A percentile compares a stretch with the other conserved stretches of the same genome.
phyloP scores from a whole-genome alignment of 371 early-diverging fungal genomes.

The Saksenaea vasiformis region DNA sequence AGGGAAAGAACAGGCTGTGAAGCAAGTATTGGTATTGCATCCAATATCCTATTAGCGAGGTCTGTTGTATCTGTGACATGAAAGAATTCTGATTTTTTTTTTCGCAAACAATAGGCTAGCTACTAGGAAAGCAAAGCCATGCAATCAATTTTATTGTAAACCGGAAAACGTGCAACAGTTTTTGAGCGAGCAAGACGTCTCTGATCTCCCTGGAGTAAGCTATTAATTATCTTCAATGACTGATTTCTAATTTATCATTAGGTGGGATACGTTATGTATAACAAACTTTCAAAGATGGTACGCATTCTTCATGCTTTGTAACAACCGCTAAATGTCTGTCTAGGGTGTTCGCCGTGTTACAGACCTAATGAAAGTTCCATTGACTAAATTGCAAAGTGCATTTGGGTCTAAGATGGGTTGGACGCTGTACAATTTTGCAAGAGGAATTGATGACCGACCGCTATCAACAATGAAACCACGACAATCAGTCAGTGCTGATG shows the following conservation, averaged over 20 bases:
- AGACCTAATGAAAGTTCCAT: slow-evolving; percentile 49
- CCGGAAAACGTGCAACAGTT: slow-evolving; percentile 31
- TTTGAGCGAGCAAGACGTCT: slow-evolving; percentile 40
- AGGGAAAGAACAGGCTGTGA: slow-evolving; percentile 61
- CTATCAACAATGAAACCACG: slow-evolving; percentile 64
- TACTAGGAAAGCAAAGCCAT: slow-evolving; percentile 82
- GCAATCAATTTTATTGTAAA: slow-evolving; percentile 59
- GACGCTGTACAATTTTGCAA: slow-evolving; percentile 61
- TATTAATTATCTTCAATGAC: background rate
- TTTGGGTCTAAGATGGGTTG: slow-evolving; percentile 77
- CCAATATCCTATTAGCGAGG: slow-evolving; percentile 77
- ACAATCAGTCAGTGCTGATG: slow-evolving; percentile 79
- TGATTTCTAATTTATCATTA: slow-evolving; percentile 4
- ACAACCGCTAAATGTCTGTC: slow-evolving; percentile 17
- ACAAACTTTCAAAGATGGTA: slow-evolving; percentile 44
- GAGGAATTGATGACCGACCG: slow-evolving; percentile 78
- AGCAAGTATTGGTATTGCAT: slow-evolving; percentile 76
- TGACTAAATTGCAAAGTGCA: slow-evolving; percentile 51
- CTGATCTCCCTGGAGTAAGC: slow-evolving; percentile 48
- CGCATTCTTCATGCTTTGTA: background rate
- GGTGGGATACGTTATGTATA: slow-evolving; percentile 49
- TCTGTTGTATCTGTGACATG: background rate
- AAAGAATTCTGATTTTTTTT: background rate
- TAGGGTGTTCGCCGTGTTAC: slow-evolving; percentile 53
- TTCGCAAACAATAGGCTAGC: slow-evolving; percentile 51